These are phyloP conservation scores for Waltiozyma sp. DNA, from an alignment of 1,139 yeast species.

Conservation along the genomic window DNA sequence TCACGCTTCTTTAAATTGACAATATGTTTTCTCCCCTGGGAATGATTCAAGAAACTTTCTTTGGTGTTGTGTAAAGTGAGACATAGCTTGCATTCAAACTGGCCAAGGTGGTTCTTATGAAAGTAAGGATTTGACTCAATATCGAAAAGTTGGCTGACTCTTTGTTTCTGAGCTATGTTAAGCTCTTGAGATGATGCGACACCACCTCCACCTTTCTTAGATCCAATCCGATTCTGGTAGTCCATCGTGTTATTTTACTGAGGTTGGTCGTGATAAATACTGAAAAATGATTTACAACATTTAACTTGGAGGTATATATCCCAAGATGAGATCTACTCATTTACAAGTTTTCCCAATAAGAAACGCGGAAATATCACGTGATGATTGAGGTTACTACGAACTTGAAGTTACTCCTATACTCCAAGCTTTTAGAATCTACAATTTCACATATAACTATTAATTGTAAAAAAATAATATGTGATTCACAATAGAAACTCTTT, in stretches of 20 bases:
- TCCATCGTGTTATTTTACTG: slow-evolving; percentile 28
- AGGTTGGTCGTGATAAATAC: too few relatives aligned
- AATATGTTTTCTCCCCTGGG: slow-evolving; percentile 72
- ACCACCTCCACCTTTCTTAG: slow-evolving; percentile 54
- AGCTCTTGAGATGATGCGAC: slow-evolving; percentile 60
- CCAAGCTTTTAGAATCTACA: too few relatives aligned
- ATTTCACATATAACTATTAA: too few relatives aligned
- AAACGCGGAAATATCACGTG: too few relatives aligned
- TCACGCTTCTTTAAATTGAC: slow-evolving; percentile 49
- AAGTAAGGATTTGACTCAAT: slow-evolving; percentile 72
- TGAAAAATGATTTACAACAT: too few relatives aligned
- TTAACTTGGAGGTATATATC: too few relatives aligned
- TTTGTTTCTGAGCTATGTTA: slow-evolving; percentile 52
- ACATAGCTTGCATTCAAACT: slow-evolving; percentile 67
- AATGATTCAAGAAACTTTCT: slow-evolving; percentile 68
- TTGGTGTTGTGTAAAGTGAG: slow-evolving; percentile 65
- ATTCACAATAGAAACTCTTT: too few relatives aligned
- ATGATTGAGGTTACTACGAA: too few relatives aligned
- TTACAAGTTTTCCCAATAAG: too few relatives aligned
- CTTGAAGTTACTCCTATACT: too few relatives aligned
- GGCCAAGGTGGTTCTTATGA: slow-evolving; percentile 60
- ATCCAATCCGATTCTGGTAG: slow-evolving; percentile 46
- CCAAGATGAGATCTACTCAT: too few relatives aligned
- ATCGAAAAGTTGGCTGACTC: slow-evolving; percentile 58
- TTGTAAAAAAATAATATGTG: too few relatives aligned